A percentile compares a stretch with the other conserved stretches of the same genome.
Evolutionary conservation across 148 eudicot genomes (phyloP).

Genomic region (Polygonum maritimum): DNA sequence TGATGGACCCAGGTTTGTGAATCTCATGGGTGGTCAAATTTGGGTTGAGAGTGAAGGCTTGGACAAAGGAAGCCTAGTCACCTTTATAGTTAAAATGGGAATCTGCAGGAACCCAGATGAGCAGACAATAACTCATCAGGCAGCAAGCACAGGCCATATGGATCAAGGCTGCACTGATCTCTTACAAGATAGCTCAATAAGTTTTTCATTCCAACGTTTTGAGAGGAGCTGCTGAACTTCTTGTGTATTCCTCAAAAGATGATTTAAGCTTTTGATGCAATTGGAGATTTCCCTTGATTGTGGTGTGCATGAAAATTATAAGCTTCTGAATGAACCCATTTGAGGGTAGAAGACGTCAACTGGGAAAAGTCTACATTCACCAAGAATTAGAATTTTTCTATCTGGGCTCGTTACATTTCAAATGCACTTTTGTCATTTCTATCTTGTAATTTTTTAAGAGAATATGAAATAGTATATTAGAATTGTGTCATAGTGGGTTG

Average conservation of each 20-base stretch:
- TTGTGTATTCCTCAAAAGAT: background rate
- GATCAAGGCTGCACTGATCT: slow-evolving; percentile 26
- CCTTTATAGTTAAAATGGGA: slow-evolving; percentile 47
- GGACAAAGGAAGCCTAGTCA: slow-evolving; percentile 50
- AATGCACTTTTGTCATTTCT: too few relatives aligned
- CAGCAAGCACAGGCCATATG: slow-evolving; percentile 17
- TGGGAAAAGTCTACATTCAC: too few relatives aligned
- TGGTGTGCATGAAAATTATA: background rate
- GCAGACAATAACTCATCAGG: slow-evolving; percentile 12
- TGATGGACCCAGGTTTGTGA: slow-evolving; percentile 41
- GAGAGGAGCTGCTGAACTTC: slow-evolving; percentile 6
- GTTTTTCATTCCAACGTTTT: background rate
- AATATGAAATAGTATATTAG: too few relatives aligned
- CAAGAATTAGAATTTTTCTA: too few relatives aligned
- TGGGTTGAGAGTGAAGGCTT: slow-evolving; percentile 75
- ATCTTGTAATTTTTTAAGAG: too few relatives aligned
- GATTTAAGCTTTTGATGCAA: background rate
- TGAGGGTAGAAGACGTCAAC: too few relatives aligned
- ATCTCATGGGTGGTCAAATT: slow-evolving; percentile 66
- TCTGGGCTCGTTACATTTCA: too few relatives aligned
- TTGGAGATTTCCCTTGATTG: background rate
- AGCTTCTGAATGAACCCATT: background rate
- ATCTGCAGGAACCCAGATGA: slow-evolving; percentile 25
- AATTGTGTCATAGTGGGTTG: too few relatives aligned
- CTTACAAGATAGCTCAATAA: slow-evolving; percentile 5